Conservation (phyloP, 306 rosid genomes). For the Vicia faba region DNA sequence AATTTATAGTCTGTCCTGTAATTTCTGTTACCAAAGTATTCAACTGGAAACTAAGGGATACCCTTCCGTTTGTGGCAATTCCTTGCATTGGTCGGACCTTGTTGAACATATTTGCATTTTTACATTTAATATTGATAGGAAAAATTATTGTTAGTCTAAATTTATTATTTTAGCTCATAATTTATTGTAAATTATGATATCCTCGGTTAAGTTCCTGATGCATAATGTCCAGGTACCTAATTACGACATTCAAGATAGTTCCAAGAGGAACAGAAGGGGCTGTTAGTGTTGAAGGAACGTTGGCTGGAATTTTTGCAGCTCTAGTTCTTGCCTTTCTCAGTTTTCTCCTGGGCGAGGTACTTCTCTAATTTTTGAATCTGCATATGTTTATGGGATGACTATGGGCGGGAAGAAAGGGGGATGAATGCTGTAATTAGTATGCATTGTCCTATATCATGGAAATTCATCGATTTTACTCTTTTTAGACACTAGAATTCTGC, state of each 20-base stretch:
- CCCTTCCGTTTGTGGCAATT: neutral
- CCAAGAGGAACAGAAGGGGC: constrained; percentile 99
- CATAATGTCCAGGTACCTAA: constrained; percentile 70
- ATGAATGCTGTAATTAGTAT: neutral
- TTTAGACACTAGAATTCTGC: neutral
- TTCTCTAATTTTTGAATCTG: constrained; percentile 25
- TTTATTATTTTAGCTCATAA: constrained; percentile 9
- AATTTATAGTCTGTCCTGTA: too few species aligned
- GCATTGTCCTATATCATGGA: neutral
- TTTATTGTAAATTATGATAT: constrained; percentile 16
- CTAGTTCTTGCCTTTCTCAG: constrained; percentile 66
- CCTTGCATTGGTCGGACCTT: constrained; percentile 3
- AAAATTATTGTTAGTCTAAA: constrained; percentile 9
- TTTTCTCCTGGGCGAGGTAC: constrained; percentile 77
- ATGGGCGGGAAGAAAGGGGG: neutral
- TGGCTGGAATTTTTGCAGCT: constrained; percentile 89
- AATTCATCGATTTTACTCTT: constrained; percentile 1
- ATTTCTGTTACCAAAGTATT: too few species aligned
- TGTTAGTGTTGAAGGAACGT: constrained; percentile 88
- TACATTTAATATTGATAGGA: constrained; percentile 15
- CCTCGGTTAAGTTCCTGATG: neutral
- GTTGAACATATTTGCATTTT: constrained; percentile 9
- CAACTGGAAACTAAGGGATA: too few species aligned
- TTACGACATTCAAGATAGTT: constrained; percentile 85
- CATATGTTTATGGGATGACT: neutral